A percentile compares a stretch with the other conserved stretches of the same genome.
phyloP scores from a whole-genome alignment of 305 asterid genomes.

The Salvia sclarea region DNA sequence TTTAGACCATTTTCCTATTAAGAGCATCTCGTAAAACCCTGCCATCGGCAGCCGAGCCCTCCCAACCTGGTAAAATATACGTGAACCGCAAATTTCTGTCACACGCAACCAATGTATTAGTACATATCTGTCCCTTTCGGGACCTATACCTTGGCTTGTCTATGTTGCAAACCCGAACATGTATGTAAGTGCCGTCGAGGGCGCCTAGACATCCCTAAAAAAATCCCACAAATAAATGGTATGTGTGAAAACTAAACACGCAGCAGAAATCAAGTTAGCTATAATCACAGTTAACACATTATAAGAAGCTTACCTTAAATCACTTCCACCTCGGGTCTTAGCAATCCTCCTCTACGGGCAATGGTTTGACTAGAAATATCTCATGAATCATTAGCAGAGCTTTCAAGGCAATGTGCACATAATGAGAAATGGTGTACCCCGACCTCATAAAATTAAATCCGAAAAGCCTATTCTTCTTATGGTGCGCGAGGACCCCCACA shows the following conservation, averaged over 20 bases:
- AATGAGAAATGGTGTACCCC: not conserved
- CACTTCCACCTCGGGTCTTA: not conserved
- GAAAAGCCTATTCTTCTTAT: not conserved
- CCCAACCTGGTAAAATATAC: too few relatives aligned
- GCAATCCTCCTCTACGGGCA: not conserved
- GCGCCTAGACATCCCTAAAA: not conserved
- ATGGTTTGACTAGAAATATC: not conserved
- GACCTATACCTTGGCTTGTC: not conserved
- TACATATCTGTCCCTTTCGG: too few relatives aligned
- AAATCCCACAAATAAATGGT: too few relatives aligned
- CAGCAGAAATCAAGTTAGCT: too few relatives aligned
- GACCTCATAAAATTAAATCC: not conserved
- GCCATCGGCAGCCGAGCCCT: too few relatives aligned
- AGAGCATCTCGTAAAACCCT: not conserved
- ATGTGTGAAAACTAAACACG: too few relatives aligned
- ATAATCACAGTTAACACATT: too few relatives aligned
- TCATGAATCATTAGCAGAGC: too few relatives aligned
- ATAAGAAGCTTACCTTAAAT: not conserved
- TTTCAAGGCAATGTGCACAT: not conserved
- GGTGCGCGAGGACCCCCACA: not conserved
- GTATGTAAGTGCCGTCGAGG: not conserved
- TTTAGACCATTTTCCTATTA: not conserved
- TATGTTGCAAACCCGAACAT: not conserved
- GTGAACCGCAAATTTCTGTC: too few relatives aligned
- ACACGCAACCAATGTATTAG: too few relatives aligned